Evolutionary conservation across 2,329 filamentous ascomycete genomes (phyloP).

Genomic region (Diaporthe longicolla): DNA sequence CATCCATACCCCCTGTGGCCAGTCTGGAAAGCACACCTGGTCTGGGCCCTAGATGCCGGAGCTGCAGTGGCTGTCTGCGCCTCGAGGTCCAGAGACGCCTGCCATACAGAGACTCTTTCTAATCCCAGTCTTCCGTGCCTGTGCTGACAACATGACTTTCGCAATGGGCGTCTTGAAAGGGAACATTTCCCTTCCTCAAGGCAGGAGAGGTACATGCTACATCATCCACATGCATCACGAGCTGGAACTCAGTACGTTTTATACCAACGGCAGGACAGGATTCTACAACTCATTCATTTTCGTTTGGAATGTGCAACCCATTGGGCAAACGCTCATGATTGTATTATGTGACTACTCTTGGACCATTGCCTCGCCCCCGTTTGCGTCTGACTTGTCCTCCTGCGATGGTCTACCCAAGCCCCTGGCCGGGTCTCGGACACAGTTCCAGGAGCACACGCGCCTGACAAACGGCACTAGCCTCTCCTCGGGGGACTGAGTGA

Average conservation of each 20-base stretch:
- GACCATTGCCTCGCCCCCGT: not conserved
- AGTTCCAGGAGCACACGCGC: slow-evolving; percentile 66
- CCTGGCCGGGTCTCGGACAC: slow-evolving; percentile 54
- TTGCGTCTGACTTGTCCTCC: not conserved
- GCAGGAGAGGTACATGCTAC: not conserved
- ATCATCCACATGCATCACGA: not conserved
- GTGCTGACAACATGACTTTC: too few relatives aligned
- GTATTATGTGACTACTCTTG: slow-evolving; percentile 15
- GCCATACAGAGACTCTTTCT: not conserved
- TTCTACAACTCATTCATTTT: not conserved
- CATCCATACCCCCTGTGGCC: too few relatives aligned
- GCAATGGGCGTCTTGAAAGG: not conserved
- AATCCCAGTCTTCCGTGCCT: not conserved
- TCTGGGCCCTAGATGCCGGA: not conserved
- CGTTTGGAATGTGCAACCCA: not conserved
- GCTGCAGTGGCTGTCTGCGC: not conserved
- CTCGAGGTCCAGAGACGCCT: not conserved
- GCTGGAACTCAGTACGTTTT: not conserved
- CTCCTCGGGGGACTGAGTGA: slow-evolving; percentile 53
- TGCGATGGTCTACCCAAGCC: slow-evolving; percentile 15
- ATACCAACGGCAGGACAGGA: not conserved
- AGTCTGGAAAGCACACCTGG: not conserved
- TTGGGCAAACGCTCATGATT: slow-evolving; percentile 12
- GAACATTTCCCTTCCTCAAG: not conserved
- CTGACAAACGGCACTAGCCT: slow-evolving; percentile 61